A percentile compares a stretch with the other conserved stretches of the same genome.
Evolutionary conservation across 2,329 filamentous ascomycete species (phyloP).

Genomic region (Paracoccidioides brasiliensis): DNA sequence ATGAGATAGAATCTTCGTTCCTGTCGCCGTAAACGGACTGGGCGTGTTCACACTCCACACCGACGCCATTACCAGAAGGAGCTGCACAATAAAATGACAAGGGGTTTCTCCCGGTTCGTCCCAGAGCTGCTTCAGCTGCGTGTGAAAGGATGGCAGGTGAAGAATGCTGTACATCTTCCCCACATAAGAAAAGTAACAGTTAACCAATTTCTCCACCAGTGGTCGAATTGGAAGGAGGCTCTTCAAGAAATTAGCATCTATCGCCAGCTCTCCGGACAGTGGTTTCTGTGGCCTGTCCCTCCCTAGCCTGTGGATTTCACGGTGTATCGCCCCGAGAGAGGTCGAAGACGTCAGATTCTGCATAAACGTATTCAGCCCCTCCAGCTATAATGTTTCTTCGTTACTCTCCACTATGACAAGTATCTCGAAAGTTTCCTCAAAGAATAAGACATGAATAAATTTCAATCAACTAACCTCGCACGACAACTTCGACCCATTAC

Average conservation of each 20-base stretch:
- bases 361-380: conserved; percentile 25
- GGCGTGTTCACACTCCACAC: conserved; percentile 20
- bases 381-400: conserved; percentile 20
- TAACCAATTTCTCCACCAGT: conserved; percentile 26
- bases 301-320: conserved; percentile 23
- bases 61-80: conserved; percentile 27
- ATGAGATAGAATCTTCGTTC: conserved; percentile 7
- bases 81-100: conserved; percentile 22
- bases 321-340: conserved; percentile 22
- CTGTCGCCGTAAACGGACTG: background rate
- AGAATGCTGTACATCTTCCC: conserved; percentile 30
- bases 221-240: conserved; percentile 23
- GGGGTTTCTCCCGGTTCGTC: conserved; percentile 17
- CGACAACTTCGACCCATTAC: conserved; percentile 28
- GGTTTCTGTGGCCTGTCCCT: conserved; percentile 11
- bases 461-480: conserved; percentile 20
- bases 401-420: background rate
- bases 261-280: conserved; percentile 20
- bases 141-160: conserved; percentile 29
- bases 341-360: conserved; percentile 26
- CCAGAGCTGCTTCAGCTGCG: conserved; percentile 27
- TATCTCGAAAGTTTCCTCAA: background rate
- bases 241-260: conserved; percentile 20
- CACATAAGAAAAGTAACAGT: conserved; percentile 27
- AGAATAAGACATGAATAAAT: background rate